phyloP scores from a whole-genome alignment of 2,329 filamentous ascomycete genomes.

The Malbranchea zuffiana region DNA sequence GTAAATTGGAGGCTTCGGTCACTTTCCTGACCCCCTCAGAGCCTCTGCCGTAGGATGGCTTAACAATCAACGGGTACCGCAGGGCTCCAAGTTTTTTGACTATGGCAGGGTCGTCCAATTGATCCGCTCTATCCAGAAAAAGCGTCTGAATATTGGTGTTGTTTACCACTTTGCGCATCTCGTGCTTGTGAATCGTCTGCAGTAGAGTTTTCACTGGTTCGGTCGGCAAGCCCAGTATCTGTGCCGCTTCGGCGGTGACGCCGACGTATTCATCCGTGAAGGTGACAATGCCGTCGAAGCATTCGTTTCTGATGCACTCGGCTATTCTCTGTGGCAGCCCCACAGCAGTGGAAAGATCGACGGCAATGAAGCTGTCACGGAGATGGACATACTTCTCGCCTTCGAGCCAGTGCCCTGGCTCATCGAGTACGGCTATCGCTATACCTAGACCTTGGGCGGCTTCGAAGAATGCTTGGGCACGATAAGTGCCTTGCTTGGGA shows the following conservation, averaged over 20 bases:
- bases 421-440: neutral
- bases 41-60: constrained; percentile 27
- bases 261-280: constrained; percentile 1
- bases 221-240: neutral
- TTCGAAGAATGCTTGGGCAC: neutral
- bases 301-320: neutral
- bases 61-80: constrained; percentile 27
- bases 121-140: too few relatives aligned
- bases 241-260: neutral
- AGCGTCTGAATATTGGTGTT: too few relatives aligned
- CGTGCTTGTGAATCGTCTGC: too few relatives aligned
- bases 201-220: too few relatives aligned
- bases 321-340: neutral
- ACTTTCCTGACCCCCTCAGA: constrained; percentile 24
- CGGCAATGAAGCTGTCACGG: neutral
- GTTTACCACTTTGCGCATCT: too few relatives aligned
- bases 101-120: too few relatives aligned
- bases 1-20: neutral
- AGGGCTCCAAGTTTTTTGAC: neutral
- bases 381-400: neutral
- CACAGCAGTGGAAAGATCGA: neutral
- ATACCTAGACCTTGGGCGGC: neutral
- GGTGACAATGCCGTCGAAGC: constrained; percentile 1
- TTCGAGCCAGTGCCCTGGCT: neutral
- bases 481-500: neutral